A percentile compares a stretch with the other conserved stretches of the same genome.
These are phyloP conservation scores for Aspergillus carbonarius DNA, from an alignment of 2,329 filamentous ascomycete species.

Conservation along the genomic window DNA sequence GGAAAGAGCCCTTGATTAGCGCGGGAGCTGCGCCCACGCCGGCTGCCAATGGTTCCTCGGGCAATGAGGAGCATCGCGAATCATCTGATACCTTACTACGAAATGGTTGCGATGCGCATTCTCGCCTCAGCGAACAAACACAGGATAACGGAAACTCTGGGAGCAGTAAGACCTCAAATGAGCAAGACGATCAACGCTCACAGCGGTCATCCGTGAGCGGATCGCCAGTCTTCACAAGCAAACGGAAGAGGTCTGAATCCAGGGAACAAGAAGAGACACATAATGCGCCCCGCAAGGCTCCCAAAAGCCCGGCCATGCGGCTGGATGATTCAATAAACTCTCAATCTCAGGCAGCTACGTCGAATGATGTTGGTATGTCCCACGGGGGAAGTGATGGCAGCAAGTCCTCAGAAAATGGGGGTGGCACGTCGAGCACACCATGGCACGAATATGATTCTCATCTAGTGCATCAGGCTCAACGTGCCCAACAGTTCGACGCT, in stretches of 20 bases:
- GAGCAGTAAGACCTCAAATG: conserved; percentile 40
- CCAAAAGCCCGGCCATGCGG: conserved; percentile 39
- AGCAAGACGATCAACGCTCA: conserved; percentile 24
- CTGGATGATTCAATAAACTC: conserved; percentile 35
- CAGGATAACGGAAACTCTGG: conserved; percentile 49
- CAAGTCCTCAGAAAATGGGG: conserved; percentile 29
- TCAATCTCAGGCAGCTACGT: conserved; percentile 18
- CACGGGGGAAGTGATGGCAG: conserved; percentile 22
- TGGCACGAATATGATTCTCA: conserved; percentile 44
- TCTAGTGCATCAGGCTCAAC: conserved; percentile 48
- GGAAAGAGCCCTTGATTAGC: conserved; percentile 31
- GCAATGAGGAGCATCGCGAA: conserved; percentile 23
- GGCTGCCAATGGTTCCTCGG: conserved; percentile 16
- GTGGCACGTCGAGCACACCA: conserved; percentile 31
- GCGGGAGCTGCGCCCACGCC: conserved; percentile 14
- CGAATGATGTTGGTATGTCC: conserved; percentile 21
- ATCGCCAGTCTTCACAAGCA: conserved; percentile 47
- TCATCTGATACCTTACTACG: conserved; percentile 18
- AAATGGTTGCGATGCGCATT: conserved; percentile 23
- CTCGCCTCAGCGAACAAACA: conserved; percentile 44
- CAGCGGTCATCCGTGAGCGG: conserved; percentile 26
- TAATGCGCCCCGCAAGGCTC: conserved; percentile 37
- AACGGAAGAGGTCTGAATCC: conserved; percentile 67
- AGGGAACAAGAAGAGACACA: conserved; percentile 45
- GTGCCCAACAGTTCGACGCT: conserved; percentile 44